Evolutionary conservation across 768 basidiomycete genomes (phyloP).

Genomic region (Pleurotus djamor): DNA sequence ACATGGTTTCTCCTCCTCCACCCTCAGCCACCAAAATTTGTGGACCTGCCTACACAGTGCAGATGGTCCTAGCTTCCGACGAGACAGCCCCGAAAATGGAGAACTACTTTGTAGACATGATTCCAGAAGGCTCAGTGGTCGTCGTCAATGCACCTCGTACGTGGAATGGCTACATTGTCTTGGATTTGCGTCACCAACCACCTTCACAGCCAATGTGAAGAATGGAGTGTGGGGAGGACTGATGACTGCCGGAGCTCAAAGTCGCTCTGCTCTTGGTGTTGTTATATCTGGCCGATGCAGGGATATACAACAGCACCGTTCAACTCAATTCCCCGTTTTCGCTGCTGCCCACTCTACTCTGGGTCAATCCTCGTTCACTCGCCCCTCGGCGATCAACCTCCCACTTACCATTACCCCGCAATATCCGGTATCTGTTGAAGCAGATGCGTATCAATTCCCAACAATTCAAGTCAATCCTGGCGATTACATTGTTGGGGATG

Average conservation of each 20-base stretch:
- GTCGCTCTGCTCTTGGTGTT: conserved; percentile 67
- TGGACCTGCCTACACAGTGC: conserved; percentile 85
- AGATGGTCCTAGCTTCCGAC: conserved; percentile 68
- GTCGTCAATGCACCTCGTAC: conserved; percentile 75
- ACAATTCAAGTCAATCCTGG: conserved; percentile 52
- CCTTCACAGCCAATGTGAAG: conserved; percentile 49
- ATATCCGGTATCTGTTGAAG: conserved; percentile 27
- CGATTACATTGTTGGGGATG: conserved; percentile 85
- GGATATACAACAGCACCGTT: conserved; percentile 77
- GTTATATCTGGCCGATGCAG: conserved; percentile 85
- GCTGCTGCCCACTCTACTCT: conserved; percentile 80
- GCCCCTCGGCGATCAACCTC: conserved; percentile 73
- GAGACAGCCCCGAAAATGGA: conserved; percentile 58
- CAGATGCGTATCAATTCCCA: conserved; percentile 31
- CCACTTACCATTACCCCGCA: conserved; percentile 54
- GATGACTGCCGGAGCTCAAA: conserved; percentile 84
- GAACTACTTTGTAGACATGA: conserved; percentile 82
- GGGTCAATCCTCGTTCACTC: conserved; percentile 82
- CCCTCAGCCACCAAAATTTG: conserved; percentile 41
- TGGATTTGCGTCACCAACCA: conserved; percentile 15
- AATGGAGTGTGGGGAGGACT: conserved; percentile 92
- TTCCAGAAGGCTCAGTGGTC: conserved; percentile 60
- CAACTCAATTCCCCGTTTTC: conserved; percentile 75
- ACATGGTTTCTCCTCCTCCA: conserved; percentile 43
- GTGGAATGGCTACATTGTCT: conserved; percentile 11